Evolutionary conservation across 176 grass and related monocot species (phyloP), one percentile per base, ranked within the genome.

Genomic region (Sorghum bicolor): DNA sequence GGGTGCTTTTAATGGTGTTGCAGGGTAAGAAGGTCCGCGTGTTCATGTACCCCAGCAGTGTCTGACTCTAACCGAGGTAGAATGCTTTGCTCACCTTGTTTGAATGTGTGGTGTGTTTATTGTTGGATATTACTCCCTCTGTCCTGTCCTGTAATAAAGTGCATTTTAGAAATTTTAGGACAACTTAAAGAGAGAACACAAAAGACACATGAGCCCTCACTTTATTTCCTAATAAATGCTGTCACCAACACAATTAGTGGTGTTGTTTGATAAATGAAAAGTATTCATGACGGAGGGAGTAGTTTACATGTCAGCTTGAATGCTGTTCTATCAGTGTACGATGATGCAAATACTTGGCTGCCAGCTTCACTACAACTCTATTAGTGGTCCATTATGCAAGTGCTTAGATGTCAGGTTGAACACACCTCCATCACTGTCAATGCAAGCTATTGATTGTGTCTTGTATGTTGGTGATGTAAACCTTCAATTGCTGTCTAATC

Each of bases 1-100:
- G 0, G 13, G 10, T 32, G 20, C 0, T 75, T 86, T 37, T 80
- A 5, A 10, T 24, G 6, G 10, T 20, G 4, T 38, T 87, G 73
- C 86, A 96, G 86, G 89, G 89, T 34, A 62, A 75, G 75, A 89
- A 91, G 84, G 84, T 91, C 66, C 85, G 91, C 41, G 86, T 93
- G 38, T 85, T 91, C 75, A 93, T 91, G 91, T 93, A 87, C 62
- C 91, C 91, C 39, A 89, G 89, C 89, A 88, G 70, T 78, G 81
- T 83, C 67, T 85, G 29, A 74, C 45, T 83, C 72, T 87, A 20
- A 44, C 29, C 25, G 17, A 97, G 91, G 89, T 97, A 88, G 43
- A 87, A 34, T 67, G 28, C 6, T 20, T 0, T 82, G 12, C 58
- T 29, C 2, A 47, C 3, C 48, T 43, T 0, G 0, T 14, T 24